phyloP scores from a whole-genome alignment of 1,284 basidiomycete genomes.

The Ceratobasidium sp. region DNA sequence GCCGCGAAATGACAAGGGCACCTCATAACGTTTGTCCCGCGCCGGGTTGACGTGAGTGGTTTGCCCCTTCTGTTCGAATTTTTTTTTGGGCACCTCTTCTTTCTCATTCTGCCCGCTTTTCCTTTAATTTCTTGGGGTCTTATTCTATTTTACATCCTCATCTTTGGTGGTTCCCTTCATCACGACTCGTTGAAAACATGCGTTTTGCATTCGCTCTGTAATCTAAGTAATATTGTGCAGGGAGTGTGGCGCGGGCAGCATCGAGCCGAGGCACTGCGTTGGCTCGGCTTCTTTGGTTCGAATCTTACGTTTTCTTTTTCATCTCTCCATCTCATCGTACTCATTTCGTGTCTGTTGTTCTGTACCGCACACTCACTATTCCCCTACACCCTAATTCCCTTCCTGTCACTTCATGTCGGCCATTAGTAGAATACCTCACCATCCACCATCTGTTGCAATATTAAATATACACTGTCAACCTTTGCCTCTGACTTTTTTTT shows the following conservation, averaged over 20 bases:
- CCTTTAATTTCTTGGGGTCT: conserved; percentile 4
- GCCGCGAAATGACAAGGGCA: conserved; percentile 31
- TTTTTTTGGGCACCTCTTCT: conserved; percentile 4
- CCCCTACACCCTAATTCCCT: conserved; percentile 34
- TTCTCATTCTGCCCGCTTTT: conserved; percentile 27
- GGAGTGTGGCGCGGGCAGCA: conserved; percentile 20
- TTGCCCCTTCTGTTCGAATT: conserved; percentile 2
- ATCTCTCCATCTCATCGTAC: conserved; percentile 7
- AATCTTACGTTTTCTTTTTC: conserved; percentile 8
- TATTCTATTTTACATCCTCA: conserved; percentile 20
- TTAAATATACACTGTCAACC: conserved; percentile 37
- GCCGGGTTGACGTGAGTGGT: background rate
- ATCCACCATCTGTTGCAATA: conserved; percentile 41
- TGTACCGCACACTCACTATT: conserved; percentile 14
- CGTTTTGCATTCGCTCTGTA: conserved; percentile 29
- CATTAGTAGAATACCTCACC: conserved; percentile 36
- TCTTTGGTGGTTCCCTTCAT: conserved; percentile 18
- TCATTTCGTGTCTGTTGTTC: conserved; percentile 9
- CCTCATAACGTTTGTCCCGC: background rate
- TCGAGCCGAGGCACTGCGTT: conserved; percentile 3
- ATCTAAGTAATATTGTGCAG: conserved; percentile 36
- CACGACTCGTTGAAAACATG: conserved; percentile 39
- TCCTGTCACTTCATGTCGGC: conserved; percentile 25
- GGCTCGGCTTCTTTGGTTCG: conserved; percentile 6
- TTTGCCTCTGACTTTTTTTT: background rate